Percentiles rank a stretch among this genome's conserved stretches.
These are phyloP conservation scores for Leccinum subrobustum DNA, from an alignment of 1,284 basidiomycete genomes.

Conservation along the genomic window DNA sequence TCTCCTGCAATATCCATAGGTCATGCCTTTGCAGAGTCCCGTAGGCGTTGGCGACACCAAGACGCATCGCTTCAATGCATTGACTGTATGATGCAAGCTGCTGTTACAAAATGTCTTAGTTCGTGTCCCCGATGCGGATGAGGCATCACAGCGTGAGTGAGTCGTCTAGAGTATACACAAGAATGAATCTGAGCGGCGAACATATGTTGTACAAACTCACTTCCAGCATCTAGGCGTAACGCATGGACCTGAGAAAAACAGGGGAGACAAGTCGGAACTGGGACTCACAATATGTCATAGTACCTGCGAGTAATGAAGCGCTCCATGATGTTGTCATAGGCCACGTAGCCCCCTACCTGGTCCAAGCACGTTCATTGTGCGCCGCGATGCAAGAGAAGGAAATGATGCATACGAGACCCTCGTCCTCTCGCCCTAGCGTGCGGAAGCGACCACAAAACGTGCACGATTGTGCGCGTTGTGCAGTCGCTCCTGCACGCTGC, in stretches of 20 bases:
- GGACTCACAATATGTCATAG: slow-evolving; percentile 48
- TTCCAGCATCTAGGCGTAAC: slow-evolving; percentile 26
- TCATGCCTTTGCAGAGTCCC: no score
- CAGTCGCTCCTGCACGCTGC: no score
- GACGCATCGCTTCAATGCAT: no score
- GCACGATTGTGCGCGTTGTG: no score
- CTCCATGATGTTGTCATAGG: slow-evolving; percentile 41
- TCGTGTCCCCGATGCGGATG: neutral
- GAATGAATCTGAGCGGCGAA: no score
- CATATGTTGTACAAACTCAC: neutral
- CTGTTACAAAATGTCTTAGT: neutral
- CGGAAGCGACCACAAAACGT: no score
- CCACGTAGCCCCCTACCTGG: slow-evolving; percentile 40
- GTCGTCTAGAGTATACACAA: neutral
- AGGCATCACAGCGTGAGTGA: neutral
- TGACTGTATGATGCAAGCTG: neutral
- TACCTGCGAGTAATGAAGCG: slow-evolving; percentile 43
- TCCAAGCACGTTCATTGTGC: slow-evolving; percentile 22
- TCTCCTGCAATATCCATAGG: no score
- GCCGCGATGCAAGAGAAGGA: slow-evolving; percentile 7
- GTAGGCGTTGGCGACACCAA: no score
- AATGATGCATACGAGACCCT: slow-evolving; percentile 44
- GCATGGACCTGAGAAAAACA: neutral
- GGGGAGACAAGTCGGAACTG: neutral
- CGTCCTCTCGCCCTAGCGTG: no score